These are phyloP conservation scores for Russula brevipes DNA, from an alignment of 768 basidiomycete species.

Conservation along the genomic window DNA sequence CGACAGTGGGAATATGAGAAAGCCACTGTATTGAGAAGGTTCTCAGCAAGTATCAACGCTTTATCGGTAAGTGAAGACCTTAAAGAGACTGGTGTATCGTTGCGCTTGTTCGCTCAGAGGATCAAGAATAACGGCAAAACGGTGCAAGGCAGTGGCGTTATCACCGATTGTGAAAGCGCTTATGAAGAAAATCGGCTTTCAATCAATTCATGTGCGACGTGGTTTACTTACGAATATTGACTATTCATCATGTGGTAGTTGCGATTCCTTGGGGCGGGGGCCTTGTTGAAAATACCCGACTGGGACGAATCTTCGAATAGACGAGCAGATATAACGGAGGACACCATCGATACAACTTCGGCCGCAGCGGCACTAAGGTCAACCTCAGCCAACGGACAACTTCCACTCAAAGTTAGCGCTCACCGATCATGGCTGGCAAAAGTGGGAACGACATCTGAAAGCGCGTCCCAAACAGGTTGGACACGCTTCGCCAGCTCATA, in stretches of 20 bases:
- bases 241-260: conserved; percentile 57
- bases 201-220: background rate
- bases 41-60: background rate
- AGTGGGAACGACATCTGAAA: conserved; percentile 48
- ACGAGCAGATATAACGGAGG: conserved; percentile 68
- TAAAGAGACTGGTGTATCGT: conserved; percentile 75
- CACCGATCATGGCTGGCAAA: conserved; percentile 7
- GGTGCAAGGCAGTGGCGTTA: conserved; percentile 57
- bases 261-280: conserved; percentile 51
- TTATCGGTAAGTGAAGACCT: conserved; percentile 41
- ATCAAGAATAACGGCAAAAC: conserved; percentile 71
- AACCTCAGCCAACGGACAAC: background rate
- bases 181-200: conserved; percentile 14
- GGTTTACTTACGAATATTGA: conserved; percentile 54
- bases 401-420: background rate
- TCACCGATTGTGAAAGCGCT: conserved; percentile 72
- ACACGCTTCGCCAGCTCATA: conserved; percentile 74
- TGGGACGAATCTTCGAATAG: conserved; percentile 71
- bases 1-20: conserved; percentile 54
- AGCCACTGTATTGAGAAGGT: conserved; percentile 49
- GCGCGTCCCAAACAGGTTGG: conserved; percentile 59
- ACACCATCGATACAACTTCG: conserved; percentile 56
- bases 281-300: conserved; percentile 63
- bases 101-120: conserved; percentile 83
- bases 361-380: conserved; percentile 47